These are phyloP conservation scores for Colletotrichum truncatum DNA, from an alignment of 2,329 filamentous ascomycete species.

Conservation along the genomic window DNA sequence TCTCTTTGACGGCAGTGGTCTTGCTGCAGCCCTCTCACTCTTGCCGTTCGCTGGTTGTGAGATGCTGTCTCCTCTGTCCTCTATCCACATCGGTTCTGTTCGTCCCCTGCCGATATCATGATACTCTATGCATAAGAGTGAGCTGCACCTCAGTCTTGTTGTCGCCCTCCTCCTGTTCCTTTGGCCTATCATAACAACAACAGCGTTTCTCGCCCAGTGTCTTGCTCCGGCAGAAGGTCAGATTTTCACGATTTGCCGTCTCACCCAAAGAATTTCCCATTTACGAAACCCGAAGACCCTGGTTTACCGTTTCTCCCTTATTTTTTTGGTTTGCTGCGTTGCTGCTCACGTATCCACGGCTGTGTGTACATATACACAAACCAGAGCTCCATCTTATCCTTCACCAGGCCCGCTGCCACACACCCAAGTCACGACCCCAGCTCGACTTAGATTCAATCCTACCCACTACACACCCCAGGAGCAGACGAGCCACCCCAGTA, in stretches of 20 bases:
- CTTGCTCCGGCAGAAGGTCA: not conserved
- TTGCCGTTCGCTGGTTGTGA: slow-evolving; percentile 5
- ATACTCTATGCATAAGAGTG: slow-evolving; percentile 20
- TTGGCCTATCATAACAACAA: slow-evolving; percentile 5
- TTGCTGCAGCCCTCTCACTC: not conserved
- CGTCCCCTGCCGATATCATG: slow-evolving; percentile 26
- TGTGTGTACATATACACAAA: not conserved
- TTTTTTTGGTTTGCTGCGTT: not conserved
- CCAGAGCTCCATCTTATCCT: slow-evolving; percentile 22
- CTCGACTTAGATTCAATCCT: slow-evolving; percentile 28
- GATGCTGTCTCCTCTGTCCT: not conserved
- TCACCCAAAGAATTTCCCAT: not conserved
- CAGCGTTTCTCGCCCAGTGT: not conserved
- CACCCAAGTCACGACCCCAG: slow-evolving; percentile 21
- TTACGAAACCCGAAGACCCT: not conserved
- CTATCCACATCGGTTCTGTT: not conserved
- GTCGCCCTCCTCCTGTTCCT: not conserved
- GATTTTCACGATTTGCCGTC: not conserved
- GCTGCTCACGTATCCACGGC: not conserved
- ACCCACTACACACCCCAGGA: slow-evolving; percentile 29
- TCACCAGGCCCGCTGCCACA: slow-evolving; percentile 20
- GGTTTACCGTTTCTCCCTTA: not conserved
- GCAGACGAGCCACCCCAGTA: slow-evolving; percentile 24
- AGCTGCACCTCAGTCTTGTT: not conserved
- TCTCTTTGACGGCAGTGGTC: not conserved